Conservation (phyloP, 2,329 filamentous ascomycete genomes). For the Botrytis paeoniae region DNA sequence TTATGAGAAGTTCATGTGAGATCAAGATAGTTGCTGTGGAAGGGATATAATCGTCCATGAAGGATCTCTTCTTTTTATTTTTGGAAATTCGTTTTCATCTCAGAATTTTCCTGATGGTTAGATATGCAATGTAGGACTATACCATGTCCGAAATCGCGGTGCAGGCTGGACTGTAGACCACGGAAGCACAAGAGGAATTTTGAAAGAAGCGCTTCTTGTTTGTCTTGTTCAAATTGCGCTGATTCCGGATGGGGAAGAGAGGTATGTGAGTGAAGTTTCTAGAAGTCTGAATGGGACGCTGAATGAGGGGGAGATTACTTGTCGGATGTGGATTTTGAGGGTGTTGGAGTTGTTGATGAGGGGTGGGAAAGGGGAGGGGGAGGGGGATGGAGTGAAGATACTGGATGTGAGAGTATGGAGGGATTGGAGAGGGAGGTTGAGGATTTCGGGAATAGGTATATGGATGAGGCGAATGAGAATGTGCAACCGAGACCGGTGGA, state of each 20-base stretch:
- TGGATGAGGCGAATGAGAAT: not conserved
- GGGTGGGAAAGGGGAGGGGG: not conserved
- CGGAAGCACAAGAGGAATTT: not conserved
- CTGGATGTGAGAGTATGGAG: not conserved
- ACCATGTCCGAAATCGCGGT: not conserved
- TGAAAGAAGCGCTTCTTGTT: not conserved
- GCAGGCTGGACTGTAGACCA: not conserved
- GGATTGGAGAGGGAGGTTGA: not conserved
- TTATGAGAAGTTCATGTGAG: no score
- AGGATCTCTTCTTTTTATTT: no score
- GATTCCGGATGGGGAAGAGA: not conserved
- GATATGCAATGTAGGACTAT: not conserved
- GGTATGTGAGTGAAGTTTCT: not conserved
- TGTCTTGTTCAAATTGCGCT: not conserved
- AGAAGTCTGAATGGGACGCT: not conserved
- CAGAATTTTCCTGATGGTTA: no score
- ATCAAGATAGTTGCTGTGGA: no score
- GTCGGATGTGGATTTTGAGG: not conserved
- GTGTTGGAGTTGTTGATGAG: not conserved
- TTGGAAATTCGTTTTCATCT: not conserved
- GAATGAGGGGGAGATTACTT: not conserved
- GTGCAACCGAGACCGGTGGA: not conserved
- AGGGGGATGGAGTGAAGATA: not conserved
- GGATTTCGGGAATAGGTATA: not conserved
- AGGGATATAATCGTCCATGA: no score